Evolutionary conservation across 1,284 basidiomycete genomes (phyloP), one percentile per base, ranked within the genome.

Genomic region (Cryptococcus floricola): DNA sequence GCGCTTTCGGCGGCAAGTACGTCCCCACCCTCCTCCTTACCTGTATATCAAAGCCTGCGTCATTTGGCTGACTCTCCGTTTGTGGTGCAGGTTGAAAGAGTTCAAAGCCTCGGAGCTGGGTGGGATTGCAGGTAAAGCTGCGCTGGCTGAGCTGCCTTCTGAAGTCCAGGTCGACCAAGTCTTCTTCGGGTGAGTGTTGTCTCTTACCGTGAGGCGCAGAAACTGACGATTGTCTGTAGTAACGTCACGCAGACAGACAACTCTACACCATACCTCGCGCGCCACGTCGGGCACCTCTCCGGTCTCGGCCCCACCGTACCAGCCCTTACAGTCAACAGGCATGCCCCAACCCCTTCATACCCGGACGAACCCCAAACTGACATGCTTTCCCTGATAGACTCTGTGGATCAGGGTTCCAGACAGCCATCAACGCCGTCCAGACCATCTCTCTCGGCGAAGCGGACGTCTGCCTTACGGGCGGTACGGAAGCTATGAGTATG

Each of bases 341-440:
- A 50, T 50, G 73, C 56, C 1, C 18, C 39, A 13, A 25, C 16
- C n/a, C 37, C 34, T 12, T 44, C 23, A 12, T 13, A n/a, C 31
- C 14, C 23, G 48, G 27, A n/a, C 18, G 31, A 6, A 34, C 4
- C 4, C 41, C 3, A 42, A 13, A 34, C 46, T 54, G 25, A 48
- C 27, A 8, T 6, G n/a, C 7, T 4, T n/a, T 19, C 41, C 37
- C 18, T 8, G 23, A n/a, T 14, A 79, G 81, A 41, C 71, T 83
- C 25, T 83, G 82, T 52, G 82, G 81, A 1, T 80, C 78, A 25
- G 81, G 82, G 0, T 82, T 83, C 71, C 81, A 83, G 68, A 69
- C 79, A 6, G 69, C 80, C 61, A 80, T 82, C 65, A 80, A 78
- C 28, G 82, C 81, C 6, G 78, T 78, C 28, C 81, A 82, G 60